Percentiles rank a stretch among this genome's conserved stretches.
These are phyloP conservation scores for Trichoderma virens DNA, from an alignment of 495 filamentous ascomycete genomes.

Conservation along the genomic window DNA sequence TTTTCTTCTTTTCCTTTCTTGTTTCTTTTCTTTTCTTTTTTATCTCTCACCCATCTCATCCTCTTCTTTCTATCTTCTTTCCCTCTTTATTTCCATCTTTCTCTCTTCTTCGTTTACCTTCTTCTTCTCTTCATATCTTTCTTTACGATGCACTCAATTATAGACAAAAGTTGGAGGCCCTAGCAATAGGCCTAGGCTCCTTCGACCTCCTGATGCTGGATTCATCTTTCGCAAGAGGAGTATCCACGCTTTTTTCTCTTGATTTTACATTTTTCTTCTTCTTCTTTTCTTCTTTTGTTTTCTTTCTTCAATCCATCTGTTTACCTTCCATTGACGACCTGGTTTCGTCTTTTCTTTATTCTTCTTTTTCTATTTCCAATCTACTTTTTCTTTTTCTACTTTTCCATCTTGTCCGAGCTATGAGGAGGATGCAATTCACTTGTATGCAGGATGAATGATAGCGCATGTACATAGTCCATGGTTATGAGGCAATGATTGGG, in stretches of 20 bases:
- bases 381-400: background rate
- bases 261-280: background rate
- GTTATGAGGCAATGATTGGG: background rate
- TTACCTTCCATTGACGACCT: no score
- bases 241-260: background rate
- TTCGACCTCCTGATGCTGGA: background rate
- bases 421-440: background rate
- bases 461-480: background rate
- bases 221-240: background rate
- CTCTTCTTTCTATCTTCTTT: background rate
- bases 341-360: background rate
- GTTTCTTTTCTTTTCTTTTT: background rate
- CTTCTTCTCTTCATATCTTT: background rate
- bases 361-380: background rate
- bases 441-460: background rate
- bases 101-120: background rate
- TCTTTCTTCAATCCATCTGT: background rate
- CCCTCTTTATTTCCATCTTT: background rate
- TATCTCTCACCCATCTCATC: background rate
- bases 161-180: background rate
- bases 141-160: background rate
- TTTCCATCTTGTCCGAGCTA: background rate
- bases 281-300: background rate
- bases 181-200: background rate
- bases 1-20: background rate